phyloP scores from a whole-genome alignment of 2,329 filamentous ascomycete genomes.

The Epichloe festucae region DNA sequence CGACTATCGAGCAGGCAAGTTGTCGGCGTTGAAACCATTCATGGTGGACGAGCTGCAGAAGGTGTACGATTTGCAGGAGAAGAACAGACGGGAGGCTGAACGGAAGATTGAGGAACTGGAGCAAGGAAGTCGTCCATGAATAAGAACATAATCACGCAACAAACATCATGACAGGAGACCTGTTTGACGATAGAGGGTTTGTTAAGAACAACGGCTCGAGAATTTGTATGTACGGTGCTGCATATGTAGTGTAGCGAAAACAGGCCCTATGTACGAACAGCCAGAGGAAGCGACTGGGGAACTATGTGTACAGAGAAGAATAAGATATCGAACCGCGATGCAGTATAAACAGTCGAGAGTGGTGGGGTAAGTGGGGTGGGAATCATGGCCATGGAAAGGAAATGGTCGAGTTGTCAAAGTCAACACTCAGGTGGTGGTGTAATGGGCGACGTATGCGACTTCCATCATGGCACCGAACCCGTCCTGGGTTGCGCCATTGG shows the following conservation, averaged over 20 bases:
- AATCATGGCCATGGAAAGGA: background rate
- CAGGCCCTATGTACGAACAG: conserved; percentile 2
- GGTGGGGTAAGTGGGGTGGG: too few relatives aligned
- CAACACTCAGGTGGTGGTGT: conserved; percentile 9
- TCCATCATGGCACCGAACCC: conserved; percentile 38
- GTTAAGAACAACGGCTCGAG: too few relatives aligned
- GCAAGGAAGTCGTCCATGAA: too few relatives aligned
- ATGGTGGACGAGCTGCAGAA: conserved; percentile 25
- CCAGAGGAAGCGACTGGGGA: conserved; percentile 2
- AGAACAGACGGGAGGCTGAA: conserved; percentile 9
- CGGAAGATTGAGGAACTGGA: conserved; percentile 8
- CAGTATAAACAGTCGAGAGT: conserved; percentile 2
- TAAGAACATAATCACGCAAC: too few relatives aligned
- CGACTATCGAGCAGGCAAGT: conserved; percentile 21
- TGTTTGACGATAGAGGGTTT: too few relatives aligned
- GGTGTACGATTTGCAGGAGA: conserved; percentile 23
- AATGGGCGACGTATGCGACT: conserved; percentile 36
- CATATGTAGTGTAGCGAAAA: conserved; percentile 1
- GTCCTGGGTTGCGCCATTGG: conserved; percentile 31
- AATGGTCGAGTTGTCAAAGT: background rate
- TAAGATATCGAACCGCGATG: background rate
- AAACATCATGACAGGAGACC: too few relatives aligned
- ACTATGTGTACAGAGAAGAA: conserved; percentile 8
- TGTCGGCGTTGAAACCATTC: conserved; percentile 26
- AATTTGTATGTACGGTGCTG: background rate